A percentile compares a stretch with the other conserved stretches of the same genome.
phyloP scores from a whole-genome alignment of 495 filamentous ascomycete species.

The Hypoxylon crocopeplum region DNA sequence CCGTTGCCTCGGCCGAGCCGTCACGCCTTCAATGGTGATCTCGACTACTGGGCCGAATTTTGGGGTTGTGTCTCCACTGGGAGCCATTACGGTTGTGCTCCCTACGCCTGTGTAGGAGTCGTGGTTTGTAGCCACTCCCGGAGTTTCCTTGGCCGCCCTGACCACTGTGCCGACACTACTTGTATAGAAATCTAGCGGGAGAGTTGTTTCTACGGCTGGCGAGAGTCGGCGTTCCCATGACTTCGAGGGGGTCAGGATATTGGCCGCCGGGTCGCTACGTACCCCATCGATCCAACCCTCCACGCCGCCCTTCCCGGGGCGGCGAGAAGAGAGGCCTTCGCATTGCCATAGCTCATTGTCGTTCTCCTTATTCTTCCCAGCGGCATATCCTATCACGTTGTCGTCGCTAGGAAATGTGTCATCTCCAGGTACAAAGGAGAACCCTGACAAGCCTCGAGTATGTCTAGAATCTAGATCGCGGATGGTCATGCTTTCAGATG shows the following conservation, averaged over 20 bases:
- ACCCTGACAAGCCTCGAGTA: conserved; percentile 14
- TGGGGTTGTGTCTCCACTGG: background rate
- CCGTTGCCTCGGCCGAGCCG: background rate
- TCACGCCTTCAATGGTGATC: background rate
- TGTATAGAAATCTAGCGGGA: background rate
- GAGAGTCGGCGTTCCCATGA: conserved; percentile 1
- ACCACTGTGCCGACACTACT: conserved; percentile 10
- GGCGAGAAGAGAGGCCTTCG: background rate
- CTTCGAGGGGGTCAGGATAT: background rate
- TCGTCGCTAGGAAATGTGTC: background rate
- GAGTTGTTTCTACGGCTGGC: background rate
- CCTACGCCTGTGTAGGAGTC: too few relatives aligned
- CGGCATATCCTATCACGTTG: background rate
- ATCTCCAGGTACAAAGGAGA: conserved; percentile 29
- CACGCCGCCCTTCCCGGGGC: background rate
- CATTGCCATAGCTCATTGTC: background rate
- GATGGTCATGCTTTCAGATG: background rate
- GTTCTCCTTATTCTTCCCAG: background rate
- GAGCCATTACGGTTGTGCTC: background rate
- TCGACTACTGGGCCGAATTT: background rate
- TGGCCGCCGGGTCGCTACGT: background rate
- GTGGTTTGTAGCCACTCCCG: background rate
- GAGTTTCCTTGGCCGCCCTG: background rate
- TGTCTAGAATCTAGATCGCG: conserved; percentile 2
- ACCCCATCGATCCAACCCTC: background rate